Evolutionary conservation across 768 basidiomycete species (phyloP), one percentile per base, ranked within the genome.

Genomic region (Scleroderma citrinum): DNA sequence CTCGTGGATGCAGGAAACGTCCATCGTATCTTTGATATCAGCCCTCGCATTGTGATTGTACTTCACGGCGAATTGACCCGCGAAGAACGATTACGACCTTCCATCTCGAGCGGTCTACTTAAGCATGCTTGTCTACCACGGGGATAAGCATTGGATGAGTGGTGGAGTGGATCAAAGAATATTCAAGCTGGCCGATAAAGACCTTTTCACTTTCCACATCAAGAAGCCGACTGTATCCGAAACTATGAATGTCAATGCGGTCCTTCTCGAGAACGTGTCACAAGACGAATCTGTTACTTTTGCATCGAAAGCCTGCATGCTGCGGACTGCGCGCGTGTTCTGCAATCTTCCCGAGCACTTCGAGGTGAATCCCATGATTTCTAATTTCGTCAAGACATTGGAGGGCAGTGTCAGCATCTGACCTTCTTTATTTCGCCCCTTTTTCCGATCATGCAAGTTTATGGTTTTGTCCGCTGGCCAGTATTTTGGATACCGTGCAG

Each of bases 21-120:
- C 23, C 70, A 69, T 44, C 53, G 57, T 16, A 16, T 72, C n/a
- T 68, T 63, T 49, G 56, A 71, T 44, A 47, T 72, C 56, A 68
- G 67, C 58, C 69, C 71, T 34, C 61, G 60, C 23, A 51, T 70
- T 44, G 63, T 59, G 30, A 53, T 69, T 24, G 56, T 70, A 45
- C 53, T 71, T 38, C 57, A 62, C 49, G 50, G 47, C 37, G 58
- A 49, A 23, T 1, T 53, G 54, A 31, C 59, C 47, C 35, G 49
- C 55, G 31, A 55, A 23, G 14, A 11, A 21, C 20, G 3, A 8
- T 21, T 16, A 14, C n/a, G 3, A 3, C 5, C 16, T 16, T 7
- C 29, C 35, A 42, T 48, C 3, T 17, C 36, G 8, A 53, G 52
- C 36, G 7, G 5, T 5, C 43, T 53, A n/a, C n/a, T n/a, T n/a